Evolutionary conservation across 2,329 filamentous ascomycete genomes (phyloP).

Genomic region (Metarhizium rileyi): DNA sequence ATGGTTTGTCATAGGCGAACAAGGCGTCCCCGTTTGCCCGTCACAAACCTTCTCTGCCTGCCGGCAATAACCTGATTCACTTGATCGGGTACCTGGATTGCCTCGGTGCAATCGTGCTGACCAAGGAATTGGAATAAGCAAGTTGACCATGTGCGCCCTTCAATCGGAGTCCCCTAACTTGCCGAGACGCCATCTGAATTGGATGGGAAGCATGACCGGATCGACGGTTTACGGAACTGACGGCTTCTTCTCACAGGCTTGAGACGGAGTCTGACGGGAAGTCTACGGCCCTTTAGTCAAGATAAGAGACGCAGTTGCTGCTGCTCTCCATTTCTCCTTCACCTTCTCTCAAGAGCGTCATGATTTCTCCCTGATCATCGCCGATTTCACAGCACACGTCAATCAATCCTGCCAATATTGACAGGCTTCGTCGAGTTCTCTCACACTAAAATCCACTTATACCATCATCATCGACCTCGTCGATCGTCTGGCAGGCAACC

Average conservation of each 20-base stretch:
- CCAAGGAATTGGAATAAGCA: too few relatives aligned
- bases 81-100: conserved; percentile 1
- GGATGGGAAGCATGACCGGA: too few relatives aligned
- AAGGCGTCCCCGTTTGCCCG: neutral
- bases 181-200: conserved; percentile 1
- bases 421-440: neutral
- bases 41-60: neutral
- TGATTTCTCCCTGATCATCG: neutral
- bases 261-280: too few relatives aligned
- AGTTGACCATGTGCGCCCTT: too few relatives aligned
- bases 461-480: neutral
- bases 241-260: neutral
- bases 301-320: neutral
- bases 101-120: neutral
- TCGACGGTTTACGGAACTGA: too few relatives aligned
- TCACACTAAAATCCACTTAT: neutral
- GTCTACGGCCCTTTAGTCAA: too few relatives aligned
- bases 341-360: neutral
- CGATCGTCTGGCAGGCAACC: neutral
- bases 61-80: neutral
- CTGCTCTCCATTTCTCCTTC: neutral
- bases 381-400: neutral
- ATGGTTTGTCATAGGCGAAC: neutral
- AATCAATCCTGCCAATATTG: neutral
- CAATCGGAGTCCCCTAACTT: neutral